Evolutionary conservation across 208 protist genomes (phyloP), one percentile per base, ranked within the genome.

Genomic region (Polymyxa betae): DNA sequence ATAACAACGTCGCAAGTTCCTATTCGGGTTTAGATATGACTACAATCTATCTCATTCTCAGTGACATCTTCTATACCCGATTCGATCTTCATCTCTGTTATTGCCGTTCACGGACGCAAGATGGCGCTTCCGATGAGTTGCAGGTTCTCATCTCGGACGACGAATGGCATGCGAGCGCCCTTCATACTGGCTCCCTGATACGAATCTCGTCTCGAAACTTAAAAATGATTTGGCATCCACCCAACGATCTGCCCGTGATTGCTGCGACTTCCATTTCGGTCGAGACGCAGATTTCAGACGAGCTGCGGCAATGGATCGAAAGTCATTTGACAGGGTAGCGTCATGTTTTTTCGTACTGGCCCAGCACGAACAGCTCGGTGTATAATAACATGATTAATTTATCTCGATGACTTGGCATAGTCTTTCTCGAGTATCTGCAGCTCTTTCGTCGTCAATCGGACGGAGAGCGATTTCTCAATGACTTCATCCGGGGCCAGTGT

Each of bases 1-100:
- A 32, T 66, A 66, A 16, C 54, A 29, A 66, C 54, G 29, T 66
- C 20, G 54, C 20, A 32, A 32, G 20, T 16, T 32, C 20, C 16
- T 29, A 16, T 66, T 66, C 54, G 20, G 29, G 54, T 16, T 32
- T 16, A 16, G 29, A 66, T 29, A 29, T 29, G 20, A 32, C 29
- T 29, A 16, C 20, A 32, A 29, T 66, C 20, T 66, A 29, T 29
- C 54, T 32, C 54, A 32, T 66, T 16, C 54, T 16, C 29, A 16
- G 54, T 32, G 20, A 66, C 54, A 29, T 32, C 54, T 66, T 66
- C 29, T 16, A 66, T 66, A 32, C 54, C 29, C 54, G 54, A 66
- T 66, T 66, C 54, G 54, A 66, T 66, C 54, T 66, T 16, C 54
- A 66, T n/a, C n/a, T n/a, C 54, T 66, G 54, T 29, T 66, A 29